phyloP scores from a whole-genome alignment of 768 basidiomycete genomes.

The Boletus bicolor region DNA sequence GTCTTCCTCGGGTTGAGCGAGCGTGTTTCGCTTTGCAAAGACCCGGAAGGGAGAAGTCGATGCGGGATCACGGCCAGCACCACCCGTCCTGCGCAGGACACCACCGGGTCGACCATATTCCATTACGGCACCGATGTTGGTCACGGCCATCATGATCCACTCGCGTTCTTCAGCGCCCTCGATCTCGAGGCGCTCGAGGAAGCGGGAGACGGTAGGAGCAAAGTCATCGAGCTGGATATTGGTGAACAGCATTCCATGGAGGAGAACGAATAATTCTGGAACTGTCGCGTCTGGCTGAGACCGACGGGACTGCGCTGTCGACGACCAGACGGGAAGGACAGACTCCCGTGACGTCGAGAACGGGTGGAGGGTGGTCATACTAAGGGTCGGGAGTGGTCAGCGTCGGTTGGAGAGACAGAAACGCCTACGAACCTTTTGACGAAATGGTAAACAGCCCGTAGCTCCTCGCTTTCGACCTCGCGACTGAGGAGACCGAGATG shows the following conservation, averaged over 20 bases:
- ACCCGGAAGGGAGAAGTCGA: constrained; percentile 42
- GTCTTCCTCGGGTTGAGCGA: constrained; percentile 32
- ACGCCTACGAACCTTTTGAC: constrained; percentile 71
- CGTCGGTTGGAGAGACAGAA: background rate
- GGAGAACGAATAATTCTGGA: constrained; percentile 80
- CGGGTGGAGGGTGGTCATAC: constrained; percentile 89
- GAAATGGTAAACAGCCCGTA: constrained; percentile 89
- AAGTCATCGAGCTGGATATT: constrained; percentile 94
- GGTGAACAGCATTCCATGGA: constrained; percentile 98
- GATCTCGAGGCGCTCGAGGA: constrained; percentile 81
- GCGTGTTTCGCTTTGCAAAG: constrained; percentile 46
- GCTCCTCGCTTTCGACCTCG: constrained; percentile 78
- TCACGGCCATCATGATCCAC: constrained; percentile 95
- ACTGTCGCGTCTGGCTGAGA: constrained; percentile 70
- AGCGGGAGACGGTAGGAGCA: constrained; percentile 70
- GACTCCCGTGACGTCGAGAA: constrained; percentile 89
- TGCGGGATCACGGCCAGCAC: constrained; percentile 38
- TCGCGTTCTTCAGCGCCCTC: constrained; percentile 80
- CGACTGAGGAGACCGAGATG: constrained; percentile 86
- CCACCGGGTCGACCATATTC: constrained; percentile 84
- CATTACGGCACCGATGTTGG: constrained; percentile 77
- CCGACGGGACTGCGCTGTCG: constrained; percentile 57
- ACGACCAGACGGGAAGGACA: constrained; percentile 84
- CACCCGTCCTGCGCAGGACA: constrained; percentile 62
- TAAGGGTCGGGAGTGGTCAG: constrained; percentile 31